Conservation (phyloP, 257 asterid species). For the Datura wrightii region DNA sequence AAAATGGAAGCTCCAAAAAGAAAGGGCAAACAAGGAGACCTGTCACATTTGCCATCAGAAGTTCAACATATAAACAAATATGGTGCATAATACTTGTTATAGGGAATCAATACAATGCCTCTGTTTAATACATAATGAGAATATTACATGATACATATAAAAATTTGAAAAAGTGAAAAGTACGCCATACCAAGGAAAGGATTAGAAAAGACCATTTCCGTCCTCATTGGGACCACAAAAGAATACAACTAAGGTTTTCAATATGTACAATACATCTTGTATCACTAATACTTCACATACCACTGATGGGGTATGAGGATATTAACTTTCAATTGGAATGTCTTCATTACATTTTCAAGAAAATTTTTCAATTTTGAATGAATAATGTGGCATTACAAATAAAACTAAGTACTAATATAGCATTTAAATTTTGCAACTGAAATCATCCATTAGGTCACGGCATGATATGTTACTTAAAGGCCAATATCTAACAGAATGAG, state of each 20-base stretch:
- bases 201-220: background rate
- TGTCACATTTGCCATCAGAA: conserved; percentile 61
- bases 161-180: conserved; percentile 6
- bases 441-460: background rate
- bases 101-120: background rate
- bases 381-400: conserved; percentile 11
- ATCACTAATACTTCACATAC: background rate
- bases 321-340: conserved; percentile 13
- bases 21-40: conserved; percentile 90
- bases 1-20: conserved; percentile 99
- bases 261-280: conserved; percentile 9
- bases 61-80: conserved; percentile 39
- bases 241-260: conserved; percentile 17
- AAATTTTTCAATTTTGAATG: background rate
- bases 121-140: background rate
- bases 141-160: background rate
- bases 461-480: background rate
- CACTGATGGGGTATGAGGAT: background rate
- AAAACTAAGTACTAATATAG: background rate
- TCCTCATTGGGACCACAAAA: conserved; percentile 9
- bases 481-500: background rate
- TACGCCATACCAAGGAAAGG: background rate
- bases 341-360: conserved; percentile 3
- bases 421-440: background rate
- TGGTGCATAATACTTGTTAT: background rate